Conservation (phyloP, 2,329 filamentous ascomycete species). For the Parastagonospora nodorum region DNA sequence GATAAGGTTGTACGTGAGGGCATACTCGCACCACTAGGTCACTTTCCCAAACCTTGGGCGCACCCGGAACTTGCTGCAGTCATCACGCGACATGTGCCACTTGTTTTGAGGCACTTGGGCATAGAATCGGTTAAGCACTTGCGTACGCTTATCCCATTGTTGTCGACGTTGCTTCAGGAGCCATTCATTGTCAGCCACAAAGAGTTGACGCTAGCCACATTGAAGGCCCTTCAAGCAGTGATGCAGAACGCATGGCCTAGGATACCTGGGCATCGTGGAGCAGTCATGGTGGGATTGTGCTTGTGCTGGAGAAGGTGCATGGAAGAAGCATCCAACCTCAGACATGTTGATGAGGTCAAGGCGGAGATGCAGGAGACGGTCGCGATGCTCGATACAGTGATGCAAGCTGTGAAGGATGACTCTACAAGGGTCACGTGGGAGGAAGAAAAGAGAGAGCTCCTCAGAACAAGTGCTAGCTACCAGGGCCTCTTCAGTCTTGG, state of each 20-base stretch:
- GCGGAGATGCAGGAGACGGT: constrained; percentile 26
- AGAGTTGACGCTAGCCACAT: constrained; percentile 59
- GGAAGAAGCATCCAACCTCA: constrained; percentile 21
- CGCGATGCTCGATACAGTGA: constrained; percentile 34
- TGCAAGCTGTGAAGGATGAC: constrained; percentile 19
- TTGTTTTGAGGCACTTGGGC: constrained; percentile 62
- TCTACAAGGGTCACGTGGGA: constrained; percentile 14
- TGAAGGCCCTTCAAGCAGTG: constrained; percentile 60
- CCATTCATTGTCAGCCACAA: constrained; percentile 66
- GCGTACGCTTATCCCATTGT: constrained; percentile 70
- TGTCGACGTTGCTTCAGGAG: constrained; percentile 68
- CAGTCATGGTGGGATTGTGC: constrained; percentile 65
- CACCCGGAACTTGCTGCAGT: constrained; percentile 62
- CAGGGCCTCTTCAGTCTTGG: constrained; percentile 11
- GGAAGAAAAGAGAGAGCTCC: constrained; percentile 19
- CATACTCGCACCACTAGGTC: constrained; percentile 54
- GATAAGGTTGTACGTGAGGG: constrained; percentile 52
- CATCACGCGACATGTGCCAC: constrained; percentile 58
- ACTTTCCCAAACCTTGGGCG: constrained; percentile 57
- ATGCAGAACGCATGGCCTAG: constrained; percentile 73
- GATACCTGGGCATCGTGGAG: constrained; percentile 64
- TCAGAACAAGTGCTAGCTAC: constrained; percentile 6
- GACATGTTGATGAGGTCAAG: constrained; percentile 17
- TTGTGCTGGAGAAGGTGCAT: constrained; percentile 42
- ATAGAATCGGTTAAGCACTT: constrained; percentile 71